These are phyloP conservation scores for Limonomyces culmigenus DNA, from an alignment of 1,284 basidiomycete species.

Conservation along the genomic window DNA sequence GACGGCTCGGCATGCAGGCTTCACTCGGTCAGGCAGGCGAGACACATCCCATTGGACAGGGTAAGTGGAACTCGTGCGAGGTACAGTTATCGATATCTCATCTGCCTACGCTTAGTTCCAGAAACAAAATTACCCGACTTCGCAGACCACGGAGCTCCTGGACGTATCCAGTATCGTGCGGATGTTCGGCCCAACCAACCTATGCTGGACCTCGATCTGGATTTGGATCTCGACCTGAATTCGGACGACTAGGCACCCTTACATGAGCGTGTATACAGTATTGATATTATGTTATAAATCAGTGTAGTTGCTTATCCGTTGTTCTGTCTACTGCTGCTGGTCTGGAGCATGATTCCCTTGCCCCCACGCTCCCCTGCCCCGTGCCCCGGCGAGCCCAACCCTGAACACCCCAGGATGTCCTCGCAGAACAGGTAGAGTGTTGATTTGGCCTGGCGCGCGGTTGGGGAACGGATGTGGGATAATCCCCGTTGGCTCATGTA, in stretches of 20 bases:
- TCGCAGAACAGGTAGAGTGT: neutral
- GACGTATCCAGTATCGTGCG: conserved; percentile 49
- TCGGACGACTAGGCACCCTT: too few relatives aligned
- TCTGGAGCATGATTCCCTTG: neutral
- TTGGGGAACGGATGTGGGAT: neutral
- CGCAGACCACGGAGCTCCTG: conserved; percentile 25
- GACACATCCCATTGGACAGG: conserved; percentile 57
- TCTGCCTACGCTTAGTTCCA: conserved; percentile 4
- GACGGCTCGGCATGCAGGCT: conserved; percentile 58
- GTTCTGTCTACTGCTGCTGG: neutral
- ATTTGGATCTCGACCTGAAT: conserved; percentile 67
- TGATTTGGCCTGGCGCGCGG: neutral
- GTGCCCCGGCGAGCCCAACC: neutral
- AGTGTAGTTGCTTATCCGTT: neutral
- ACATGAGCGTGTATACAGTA: neutral
- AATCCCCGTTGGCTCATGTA: neutral
- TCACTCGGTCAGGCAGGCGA: conserved; percentile 61
- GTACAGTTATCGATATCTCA: too few relatives aligned
- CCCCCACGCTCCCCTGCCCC: neutral
- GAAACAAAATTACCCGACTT: neutral
- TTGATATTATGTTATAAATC: neutral
- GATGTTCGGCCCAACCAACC: conserved; percentile 37
- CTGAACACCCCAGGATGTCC: neutral
- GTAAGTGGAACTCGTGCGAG: too few relatives aligned
- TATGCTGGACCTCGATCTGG: conserved; percentile 57